Conservation (phyloP, 2,329 filamentous ascomycete genomes). For the Aureobasidium vineae region DNA sequence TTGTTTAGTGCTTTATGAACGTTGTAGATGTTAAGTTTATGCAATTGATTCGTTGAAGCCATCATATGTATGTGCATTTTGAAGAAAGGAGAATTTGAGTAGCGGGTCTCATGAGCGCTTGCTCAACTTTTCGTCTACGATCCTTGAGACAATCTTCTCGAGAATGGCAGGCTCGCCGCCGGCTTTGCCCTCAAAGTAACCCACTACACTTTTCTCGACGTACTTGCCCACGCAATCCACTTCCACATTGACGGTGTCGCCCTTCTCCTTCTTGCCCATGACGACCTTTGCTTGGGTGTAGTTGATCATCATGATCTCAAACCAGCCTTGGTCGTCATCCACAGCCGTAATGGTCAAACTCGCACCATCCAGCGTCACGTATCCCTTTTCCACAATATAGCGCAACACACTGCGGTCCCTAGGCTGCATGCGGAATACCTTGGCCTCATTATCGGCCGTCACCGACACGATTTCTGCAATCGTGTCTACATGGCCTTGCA, state of each 20-base stretch:
- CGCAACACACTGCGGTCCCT: constrained; percentile 66
- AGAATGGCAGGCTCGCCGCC: constrained; percentile 52
- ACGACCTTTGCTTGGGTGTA: constrained; percentile 95
- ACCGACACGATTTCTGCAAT: constrained; percentile 71
- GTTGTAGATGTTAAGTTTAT: too few species aligned
- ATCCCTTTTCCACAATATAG: constrained; percentile 96
- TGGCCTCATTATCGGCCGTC: constrained; percentile 80
- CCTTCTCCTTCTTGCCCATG: constrained; percentile 71
- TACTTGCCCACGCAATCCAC: constrained; percentile 88
- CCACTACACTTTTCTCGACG: constrained; percentile 83
- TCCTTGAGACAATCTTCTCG: constrained; percentile 58
- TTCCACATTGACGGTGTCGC: constrained; percentile 86
- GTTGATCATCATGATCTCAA: constrained; percentile 94
- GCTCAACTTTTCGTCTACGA: constrained; percentile 69
- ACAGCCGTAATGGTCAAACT: constrained; percentile 90
- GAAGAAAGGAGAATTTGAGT: too few species aligned
- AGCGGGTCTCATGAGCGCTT: not conserved
- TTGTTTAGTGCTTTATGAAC: not conserved
- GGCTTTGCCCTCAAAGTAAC: constrained; percentile 65
- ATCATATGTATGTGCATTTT: too few species aligned
- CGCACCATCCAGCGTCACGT: constrained; percentile 88
- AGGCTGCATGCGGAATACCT: constrained; percentile 81
- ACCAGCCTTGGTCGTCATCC: constrained; percentile 77
- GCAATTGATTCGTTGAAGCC: too few species aligned
- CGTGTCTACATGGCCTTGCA: constrained; percentile 96